Evolutionary conservation across 306 rosid genomes (phyloP).

Genomic region (Ceratonia siliqua): DNA sequence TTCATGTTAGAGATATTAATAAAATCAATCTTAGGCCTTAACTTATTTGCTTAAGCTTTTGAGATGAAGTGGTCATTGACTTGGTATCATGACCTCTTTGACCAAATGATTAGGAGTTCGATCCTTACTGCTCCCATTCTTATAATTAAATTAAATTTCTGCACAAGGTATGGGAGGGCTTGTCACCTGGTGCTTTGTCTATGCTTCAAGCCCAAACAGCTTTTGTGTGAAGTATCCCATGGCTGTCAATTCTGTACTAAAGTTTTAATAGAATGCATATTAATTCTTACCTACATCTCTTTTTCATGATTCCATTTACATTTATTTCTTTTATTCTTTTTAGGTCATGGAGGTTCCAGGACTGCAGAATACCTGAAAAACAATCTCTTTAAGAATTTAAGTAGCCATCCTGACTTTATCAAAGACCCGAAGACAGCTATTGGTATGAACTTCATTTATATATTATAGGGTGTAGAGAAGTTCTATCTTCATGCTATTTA

Average conservation of each 20-base stretch:
- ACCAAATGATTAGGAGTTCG: too few species aligned
- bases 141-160: too few species aligned
- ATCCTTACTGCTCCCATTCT: too few species aligned
- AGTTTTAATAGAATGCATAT: constrained; percentile 13
- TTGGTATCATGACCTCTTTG: too few species aligned
- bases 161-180: too few species aligned
- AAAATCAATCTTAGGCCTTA: too few species aligned
- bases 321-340: constrained; percentile 21
- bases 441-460: constrained; percentile 46
- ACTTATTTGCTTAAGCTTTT: too few species aligned
- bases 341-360: constrained; percentile 90
- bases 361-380: constrained; percentile 85
- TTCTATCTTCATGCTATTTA: constrained; percentile 20
- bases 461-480: constrained; percentile 10
- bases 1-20: too few species aligned
- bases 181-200: too few species aligned
- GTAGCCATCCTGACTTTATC: constrained; percentile 75
- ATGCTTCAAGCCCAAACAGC: too few species aligned
- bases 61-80: too few species aligned
- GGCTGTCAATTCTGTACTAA: not conserved
- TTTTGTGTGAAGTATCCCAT: too few species aligned
- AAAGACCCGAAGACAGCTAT: constrained; percentile 80
- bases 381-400: constrained; percentile 75
- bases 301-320: constrained; percentile 1
- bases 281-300: constrained; percentile 13